Conservation (phyloP, 2,329 filamentous ascomycete species). For the Colletotrichum spaethianum region DNA sequence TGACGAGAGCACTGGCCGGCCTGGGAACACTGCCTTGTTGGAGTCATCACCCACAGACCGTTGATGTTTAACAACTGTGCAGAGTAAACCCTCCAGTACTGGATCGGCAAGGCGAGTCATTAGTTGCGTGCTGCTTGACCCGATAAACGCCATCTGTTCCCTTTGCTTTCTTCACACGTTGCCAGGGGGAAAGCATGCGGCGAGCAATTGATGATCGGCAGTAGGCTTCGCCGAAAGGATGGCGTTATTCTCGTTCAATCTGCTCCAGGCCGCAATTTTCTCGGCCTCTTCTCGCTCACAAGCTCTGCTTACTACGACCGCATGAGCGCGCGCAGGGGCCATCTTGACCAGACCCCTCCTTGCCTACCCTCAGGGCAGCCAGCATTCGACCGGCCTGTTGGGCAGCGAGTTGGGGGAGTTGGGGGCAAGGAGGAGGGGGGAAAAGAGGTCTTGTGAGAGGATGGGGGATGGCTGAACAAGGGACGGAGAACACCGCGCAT, state of each 20-base stretch:
- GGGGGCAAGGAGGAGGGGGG: background rate
- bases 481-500: background rate
- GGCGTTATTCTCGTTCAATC: conserved; percentile 22
- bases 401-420: background rate
- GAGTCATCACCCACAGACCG: conserved; percentile 23
- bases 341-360: background rate
- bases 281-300: background rate
- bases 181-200: conserved; percentile 1
- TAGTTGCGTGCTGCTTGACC: background rate
- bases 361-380: background rate
- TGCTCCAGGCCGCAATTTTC: conserved; percentile 5
- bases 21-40: conserved; percentile 1
- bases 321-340: background rate
- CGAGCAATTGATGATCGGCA: conserved; percentile 10
- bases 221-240: conserved; percentile 21
- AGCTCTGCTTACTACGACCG: background rate
- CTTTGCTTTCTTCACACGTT: background rate
- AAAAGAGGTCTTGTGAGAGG: background rate
- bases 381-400: background rate
- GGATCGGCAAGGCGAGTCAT: conserved; percentile 28
- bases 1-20: conserved; percentile 29
- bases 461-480: background rate
- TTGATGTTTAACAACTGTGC: conserved; percentile 7
- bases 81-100: background rate
- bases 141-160: conserved; percentile 6